Base-by-base conservation (phyloP, 306 rosid genomes). In the Cajanus cajan region DNA sequence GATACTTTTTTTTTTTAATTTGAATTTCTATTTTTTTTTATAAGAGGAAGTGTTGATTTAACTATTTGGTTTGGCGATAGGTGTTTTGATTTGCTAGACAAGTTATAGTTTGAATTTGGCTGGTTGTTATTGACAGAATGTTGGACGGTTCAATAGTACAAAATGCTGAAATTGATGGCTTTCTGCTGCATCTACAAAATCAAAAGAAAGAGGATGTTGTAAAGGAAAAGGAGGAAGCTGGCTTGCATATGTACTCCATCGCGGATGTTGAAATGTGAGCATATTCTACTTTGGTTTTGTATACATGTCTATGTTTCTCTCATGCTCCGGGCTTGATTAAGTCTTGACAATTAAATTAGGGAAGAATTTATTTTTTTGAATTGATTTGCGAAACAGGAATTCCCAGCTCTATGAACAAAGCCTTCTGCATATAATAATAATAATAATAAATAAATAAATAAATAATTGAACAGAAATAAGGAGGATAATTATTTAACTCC, bases 241-340 rank as follows among this genome's bases (percentile, higher is more conserved):
- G 83, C 76, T 78, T 93, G 86, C 96, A 91, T 89, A 77, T 74
- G 22, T 95, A 95, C 89, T 91, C 98, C 10, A 91, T 86, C 43
- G 86, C 86, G 75, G 98, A 95, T 84, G 94, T 91, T 45, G 96
- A 95, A 80, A 90, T 88, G 98, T 95, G 83, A 83, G 90, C 68
- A 58, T 69, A 16, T 74, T 6, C 28, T 72, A 36, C 65, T 76
- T 21, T 15, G 3, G 24, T 73, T 25, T 7, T 7, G 50, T 63
- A 22, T 58, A 13, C 16, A n/a, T 43, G 45, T 84, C 43, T 59
- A n/a, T 63, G 57, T 22, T 64, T 77, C 6, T 74, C 61, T 57
- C 39, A 47, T 9, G 21, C 62, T 14, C 57, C n/a, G 18, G 62
- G 51, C 63, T 74, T 73, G 21, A 47, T 4, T 3, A 18, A 8